Evolutionary conservation across 2,329 filamentous ascomycete genomes (phyloP).

Genomic region (Zymoseptoria crescenta): DNA sequence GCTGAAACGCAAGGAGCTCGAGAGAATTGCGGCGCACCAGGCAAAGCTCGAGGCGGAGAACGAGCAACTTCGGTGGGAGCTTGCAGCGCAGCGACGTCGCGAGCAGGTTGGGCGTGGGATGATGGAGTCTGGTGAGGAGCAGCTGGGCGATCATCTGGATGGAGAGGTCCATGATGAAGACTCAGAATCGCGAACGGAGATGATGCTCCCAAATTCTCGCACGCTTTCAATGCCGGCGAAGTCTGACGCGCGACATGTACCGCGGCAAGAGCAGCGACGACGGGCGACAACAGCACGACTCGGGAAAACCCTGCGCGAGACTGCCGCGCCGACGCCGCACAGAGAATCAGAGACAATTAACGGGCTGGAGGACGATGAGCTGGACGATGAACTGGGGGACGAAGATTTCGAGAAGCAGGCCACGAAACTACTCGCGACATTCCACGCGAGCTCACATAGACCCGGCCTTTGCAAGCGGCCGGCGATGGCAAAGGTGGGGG

Average conservation of each 20-base stretch:
- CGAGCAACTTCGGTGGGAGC: neutral
- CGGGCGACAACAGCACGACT: no score
- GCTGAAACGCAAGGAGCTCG: neutral
- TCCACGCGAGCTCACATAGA: neutral
- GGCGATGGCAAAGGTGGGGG: neutral
- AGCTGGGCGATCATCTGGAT: no score
- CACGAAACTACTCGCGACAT: no score
- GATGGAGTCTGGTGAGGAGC: neutral
- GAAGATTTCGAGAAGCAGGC: neutral
- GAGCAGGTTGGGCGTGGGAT: neutral
- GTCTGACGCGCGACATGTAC: neutral
- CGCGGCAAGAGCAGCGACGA: neutral
- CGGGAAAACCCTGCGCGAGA: no score
- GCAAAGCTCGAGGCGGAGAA: neutral
- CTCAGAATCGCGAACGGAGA: neutral
- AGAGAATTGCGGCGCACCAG: neutral
- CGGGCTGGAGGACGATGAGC: neutral
- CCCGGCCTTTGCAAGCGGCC: neutral
- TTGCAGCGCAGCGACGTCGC: no score
- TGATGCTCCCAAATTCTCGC: neutral
- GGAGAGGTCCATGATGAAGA: neutral
- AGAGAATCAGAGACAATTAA: no score
- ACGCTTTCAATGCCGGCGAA: neutral
- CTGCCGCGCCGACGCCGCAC: no score
- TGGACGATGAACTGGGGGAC: neutral